Evolutionary conservation across 805 yeast genomes (phyloP), one percentile per base, ranked within the genome.

Genomic region (Candida caryicola): DNA sequence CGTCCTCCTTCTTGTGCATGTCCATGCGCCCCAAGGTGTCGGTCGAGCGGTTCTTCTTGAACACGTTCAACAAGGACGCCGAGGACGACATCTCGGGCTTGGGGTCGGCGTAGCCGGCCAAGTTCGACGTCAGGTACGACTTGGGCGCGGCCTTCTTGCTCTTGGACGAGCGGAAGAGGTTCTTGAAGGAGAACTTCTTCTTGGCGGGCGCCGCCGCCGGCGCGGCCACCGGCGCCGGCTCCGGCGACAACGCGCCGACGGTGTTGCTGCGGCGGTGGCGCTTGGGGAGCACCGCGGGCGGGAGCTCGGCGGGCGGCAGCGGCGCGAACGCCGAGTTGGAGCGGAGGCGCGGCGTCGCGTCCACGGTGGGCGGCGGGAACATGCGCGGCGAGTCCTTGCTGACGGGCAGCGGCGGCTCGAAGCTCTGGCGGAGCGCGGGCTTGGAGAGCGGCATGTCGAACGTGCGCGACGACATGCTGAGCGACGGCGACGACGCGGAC

Each of bases 121-220:
- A 51, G 42, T 62, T 58, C n/a, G 67, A 55, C 3, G 64, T 53
- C 5, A 66, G 58, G 29, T 42, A 54, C 6, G 68, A 60, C 40
- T 58, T 62, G 4, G 60, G 45, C 18, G 45, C 42, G 9, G 34
- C 29, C 3, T 45, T 49, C 33, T 43, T 48, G 37, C 40, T 49
- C 39, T 60, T 65, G 2, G 68, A 59, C 43, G 58, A 57, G 42
- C 61, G 66, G 52, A 69, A 68, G 18, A 69, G 52, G 2, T 65
- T 55, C 33, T 57, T 60, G 52, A 69, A 63, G 30, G 70, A 62
- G 41, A 69, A 69, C 41, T 59, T 60, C 36, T 64, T 62, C 49
- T 54, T 51, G 29, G 51, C 52, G 2, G 44, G 37, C 21, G 17
- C 28, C 14, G 32, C 21, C 9, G 26, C 18, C 5, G 25, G 10